A percentile compares a stretch with the other conserved stretches of the same genome.
These are phyloP conservation scores for Boechera retrofracta DNA, from an alignment of 345 rosid genomes.

Conservation along the genomic window DNA sequence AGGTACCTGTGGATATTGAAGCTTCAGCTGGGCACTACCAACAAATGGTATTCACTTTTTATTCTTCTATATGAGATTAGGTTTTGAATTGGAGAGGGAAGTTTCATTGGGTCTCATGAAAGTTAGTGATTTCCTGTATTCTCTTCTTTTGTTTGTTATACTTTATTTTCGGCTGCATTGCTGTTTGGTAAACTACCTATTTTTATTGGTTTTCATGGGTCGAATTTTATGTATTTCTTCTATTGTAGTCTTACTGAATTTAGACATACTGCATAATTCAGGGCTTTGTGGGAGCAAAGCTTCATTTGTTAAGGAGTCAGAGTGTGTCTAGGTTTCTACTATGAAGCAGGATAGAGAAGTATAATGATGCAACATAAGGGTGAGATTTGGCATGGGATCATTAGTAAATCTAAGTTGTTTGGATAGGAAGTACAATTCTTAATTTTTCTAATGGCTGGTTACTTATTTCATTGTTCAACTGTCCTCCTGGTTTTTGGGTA, in stretches of 20 bases:
- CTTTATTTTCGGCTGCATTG: neutral
- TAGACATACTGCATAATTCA: neutral
- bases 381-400: neutral
- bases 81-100: constrained; percentile 4
- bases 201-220: neutral
- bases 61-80: neutral
- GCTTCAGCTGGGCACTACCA: constrained; percentile 47
- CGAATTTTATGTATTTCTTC: neutral
- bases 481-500: neutral
- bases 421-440: constrained; percentile 3
- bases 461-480: neutral
- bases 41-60: constrained; percentile 53
- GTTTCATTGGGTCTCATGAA: constrained; percentile 6
- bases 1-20: constrained; percentile 52
- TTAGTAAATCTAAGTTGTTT: constrained; percentile 17
- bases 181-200: neutral
- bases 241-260: neutral
- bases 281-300: constrained; percentile 11
- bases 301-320: constrained; percentile 7
- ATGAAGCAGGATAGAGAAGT: neutral
- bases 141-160: neutral
- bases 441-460: neutral
- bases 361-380: neutral
- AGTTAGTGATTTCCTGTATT: neutral
- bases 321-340: constrained; percentile 5